Evolutionary conservation across 371 early-diverging fungal species (phyloP).

Genomic region (Dipsacomyces acuminosporus): DNA sequence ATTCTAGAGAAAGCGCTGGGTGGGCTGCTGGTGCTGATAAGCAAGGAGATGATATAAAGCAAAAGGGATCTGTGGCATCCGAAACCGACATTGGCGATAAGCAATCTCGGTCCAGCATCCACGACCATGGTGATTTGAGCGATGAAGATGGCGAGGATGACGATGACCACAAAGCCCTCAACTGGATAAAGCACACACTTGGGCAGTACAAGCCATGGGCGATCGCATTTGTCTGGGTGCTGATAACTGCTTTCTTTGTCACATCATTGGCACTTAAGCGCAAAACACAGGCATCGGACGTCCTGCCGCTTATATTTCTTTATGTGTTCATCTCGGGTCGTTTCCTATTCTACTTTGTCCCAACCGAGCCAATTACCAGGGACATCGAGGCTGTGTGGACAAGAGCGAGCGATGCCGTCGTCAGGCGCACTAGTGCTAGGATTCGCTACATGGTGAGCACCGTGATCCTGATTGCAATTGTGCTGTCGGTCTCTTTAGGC

Average conservation of each 20-base stretch:
- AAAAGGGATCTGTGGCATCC: too few species aligned
- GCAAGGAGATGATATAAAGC: too few species aligned
- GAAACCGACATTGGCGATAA: too few species aligned
- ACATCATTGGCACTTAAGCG: slow-evolving; percentile 42
- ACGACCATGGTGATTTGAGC: too few species aligned
- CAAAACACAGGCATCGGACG: slow-evolving; percentile 41
- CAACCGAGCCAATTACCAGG: not conserved
- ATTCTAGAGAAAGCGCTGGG: too few species aligned
- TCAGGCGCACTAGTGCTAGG: not conserved
- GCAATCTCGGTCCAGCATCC: too few species aligned
- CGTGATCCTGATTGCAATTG: slow-evolving; percentile 3
- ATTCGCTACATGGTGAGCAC: slow-evolving; percentile 4
- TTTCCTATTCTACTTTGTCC: slow-evolving; percentile 19
- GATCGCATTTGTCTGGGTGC: slow-evolving; percentile 46
- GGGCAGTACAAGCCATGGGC: slow-evolving; percentile 13
- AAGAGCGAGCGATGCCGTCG: not conserved
- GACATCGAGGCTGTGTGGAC: slow-evolving; percentile 3
- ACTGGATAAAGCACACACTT: not conserved
- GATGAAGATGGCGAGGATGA: too few species aligned
- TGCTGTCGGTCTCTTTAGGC: slow-evolving; percentile 13
- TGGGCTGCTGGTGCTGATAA: too few species aligned
- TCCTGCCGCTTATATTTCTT: slow-evolving; percentile 21
- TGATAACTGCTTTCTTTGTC: slow-evolving; percentile 52
- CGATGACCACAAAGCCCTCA: too few species aligned
- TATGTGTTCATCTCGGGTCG: slow-evolving; percentile 27